Conservation (phyloP, 1,284 basidiomycete species). For the Pisolithus thermaeus region DNA sequence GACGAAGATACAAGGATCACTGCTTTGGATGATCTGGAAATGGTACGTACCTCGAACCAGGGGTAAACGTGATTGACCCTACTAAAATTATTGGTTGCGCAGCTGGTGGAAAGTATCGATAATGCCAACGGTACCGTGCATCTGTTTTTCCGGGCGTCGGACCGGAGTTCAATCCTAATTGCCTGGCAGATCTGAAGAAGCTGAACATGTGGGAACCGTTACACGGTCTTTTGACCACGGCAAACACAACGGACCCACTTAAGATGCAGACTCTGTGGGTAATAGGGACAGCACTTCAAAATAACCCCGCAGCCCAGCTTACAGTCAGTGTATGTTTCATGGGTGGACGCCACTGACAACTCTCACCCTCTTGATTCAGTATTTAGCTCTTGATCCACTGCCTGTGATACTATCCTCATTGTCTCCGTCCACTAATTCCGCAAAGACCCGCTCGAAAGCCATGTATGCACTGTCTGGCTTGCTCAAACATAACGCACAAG, state of each 20-base stretch:
- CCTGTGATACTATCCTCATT: slow-evolving; percentile 63
- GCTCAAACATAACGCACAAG: slow-evolving; percentile 76
- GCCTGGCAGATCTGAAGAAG: slow-evolving; percentile 64
- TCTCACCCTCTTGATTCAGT: slow-evolving; percentile 40
- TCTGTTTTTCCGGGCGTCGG: background rate
- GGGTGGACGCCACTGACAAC: background rate
- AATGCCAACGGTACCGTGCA: slow-evolving; percentile 79
- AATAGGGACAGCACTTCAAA: slow-evolving; percentile 90
- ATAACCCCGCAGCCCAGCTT: slow-evolving; percentile 88
- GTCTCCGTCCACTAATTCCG: slow-evolving; percentile 42
- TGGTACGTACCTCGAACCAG: slow-evolving; percentile 50
- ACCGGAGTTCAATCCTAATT: slow-evolving; percentile 6
- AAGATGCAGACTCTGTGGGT: slow-evolving; percentile 84
- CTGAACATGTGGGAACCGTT: slow-evolving; percentile 86
- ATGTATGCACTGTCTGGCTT: slow-evolving; percentile 84
- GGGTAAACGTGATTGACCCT: background rate
- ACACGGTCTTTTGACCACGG: slow-evolving; percentile 57
- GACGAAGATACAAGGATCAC: slow-evolving; percentile 64
- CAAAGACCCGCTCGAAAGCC: slow-evolving; percentile 70
- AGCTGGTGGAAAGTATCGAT: slow-evolving; percentile 92
- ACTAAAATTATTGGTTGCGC: slow-evolving; percentile 4
- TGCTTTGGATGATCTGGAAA: slow-evolving; percentile 92
- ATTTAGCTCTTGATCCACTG: slow-evolving; percentile 67
- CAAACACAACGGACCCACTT: slow-evolving; percentile 54
- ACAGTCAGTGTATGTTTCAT: slow-evolving; percentile 50